A percentile compares a stretch with the other conserved stretches of the same genome.
Evolutionary conservation across 2,329 filamentous ascomycete genomes (phyloP).

Genomic region (Exophiala spinifera): DNA sequence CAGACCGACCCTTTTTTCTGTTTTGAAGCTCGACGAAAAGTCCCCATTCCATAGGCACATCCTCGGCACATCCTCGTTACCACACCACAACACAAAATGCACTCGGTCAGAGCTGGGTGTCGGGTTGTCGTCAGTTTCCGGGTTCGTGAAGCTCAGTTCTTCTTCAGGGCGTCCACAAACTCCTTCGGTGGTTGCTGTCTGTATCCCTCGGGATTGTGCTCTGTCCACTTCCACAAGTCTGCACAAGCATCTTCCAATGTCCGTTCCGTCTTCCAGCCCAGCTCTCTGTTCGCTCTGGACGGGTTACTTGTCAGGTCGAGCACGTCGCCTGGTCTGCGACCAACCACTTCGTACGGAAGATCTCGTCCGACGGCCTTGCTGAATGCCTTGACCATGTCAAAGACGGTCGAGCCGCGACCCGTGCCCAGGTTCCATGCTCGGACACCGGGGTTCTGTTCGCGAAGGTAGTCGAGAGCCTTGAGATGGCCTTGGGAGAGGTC

Average conservation of each 20-base stretch:
- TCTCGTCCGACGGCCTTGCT: constrained; percentile 79
- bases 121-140: constrained; percentile 1
- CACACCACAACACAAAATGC: too few relatives aligned
- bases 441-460: constrained; percentile 78
- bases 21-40: too few relatives aligned
- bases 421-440: constrained; percentile 96
- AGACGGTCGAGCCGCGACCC: constrained; percentile 90
- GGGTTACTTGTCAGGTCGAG: constrained; percentile 93
- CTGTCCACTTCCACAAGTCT: constrained; percentile 94
- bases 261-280: constrained; percentile 86
- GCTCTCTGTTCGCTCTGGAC: constrained; percentile 77
- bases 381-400: constrained; percentile 97
- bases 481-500: constrained; percentile 85
- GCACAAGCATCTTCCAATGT: constrained; percentile 90
- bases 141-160: constrained; percentile 9
- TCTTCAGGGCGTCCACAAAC: constrained; percentile 65
- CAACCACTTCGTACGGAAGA: constrained; percentile 80
- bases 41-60: too few relatives aligned
- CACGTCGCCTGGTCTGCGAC: constrained; percentile 81
- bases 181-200: constrained; percentile 83
- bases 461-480: constrained; percentile 84
- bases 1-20: too few relatives aligned
- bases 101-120: not conserved
- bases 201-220: constrained; percentile 95
- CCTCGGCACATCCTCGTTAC: too few relatives aligned